Evolutionary conservation across 2,329 filamentous ascomycete species (phyloP).

Genomic region (Penicillium hordei): DNA sequence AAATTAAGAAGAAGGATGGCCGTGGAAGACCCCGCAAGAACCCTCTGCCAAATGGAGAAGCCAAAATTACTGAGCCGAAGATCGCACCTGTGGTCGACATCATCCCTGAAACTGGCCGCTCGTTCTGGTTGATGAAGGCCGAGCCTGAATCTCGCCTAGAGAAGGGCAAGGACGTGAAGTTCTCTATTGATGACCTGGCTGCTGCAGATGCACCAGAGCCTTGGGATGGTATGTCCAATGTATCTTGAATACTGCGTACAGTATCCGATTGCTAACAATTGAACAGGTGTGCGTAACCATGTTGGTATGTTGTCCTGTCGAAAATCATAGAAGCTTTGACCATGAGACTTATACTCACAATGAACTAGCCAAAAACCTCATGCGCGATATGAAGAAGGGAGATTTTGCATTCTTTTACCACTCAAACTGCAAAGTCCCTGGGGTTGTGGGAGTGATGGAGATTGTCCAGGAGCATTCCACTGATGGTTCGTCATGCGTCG

Average conservation of each 20-base stretch:
- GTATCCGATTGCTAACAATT: constrained; percentile 19
- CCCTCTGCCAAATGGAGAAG: constrained; percentile 20
- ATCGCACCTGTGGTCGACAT: constrained; percentile 7
- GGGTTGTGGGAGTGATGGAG: constrained; percentile 84
- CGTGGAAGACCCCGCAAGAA: constrained; percentile 32
- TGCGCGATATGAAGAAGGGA: constrained; percentile 85
- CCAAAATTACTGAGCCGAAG: constrained; percentile 13
- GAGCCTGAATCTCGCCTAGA: constrained; percentile 85
- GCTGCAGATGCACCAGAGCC: constrained; percentile 73
- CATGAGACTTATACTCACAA: constrained; percentile 18
- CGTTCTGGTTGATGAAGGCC: constrained; percentile 82
- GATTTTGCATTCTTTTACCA: constrained; percentile 98
- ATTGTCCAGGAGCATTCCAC: constrained; percentile 80
- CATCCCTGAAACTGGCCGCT: constrained; percentile 30
- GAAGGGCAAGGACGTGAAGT: constrained; percentile 83
- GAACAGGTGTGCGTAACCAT: constrained; percentile 47
- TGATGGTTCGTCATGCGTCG: constrained; percentile 61
- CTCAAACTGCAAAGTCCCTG: constrained; percentile 86
- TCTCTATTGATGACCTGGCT: constrained; percentile 88
- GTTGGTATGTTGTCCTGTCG: constrained; percentile 35
- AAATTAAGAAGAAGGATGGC: constrained; percentile 23
- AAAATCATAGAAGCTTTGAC: not conserved
- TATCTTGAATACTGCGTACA: not conserved
- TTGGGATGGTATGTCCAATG: constrained; percentile 74
- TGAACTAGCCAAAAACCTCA: constrained; percentile 72